Base-by-base conservation (phyloP, 1,139 yeast species). In the Suhomyces bokatorum region DNA sequence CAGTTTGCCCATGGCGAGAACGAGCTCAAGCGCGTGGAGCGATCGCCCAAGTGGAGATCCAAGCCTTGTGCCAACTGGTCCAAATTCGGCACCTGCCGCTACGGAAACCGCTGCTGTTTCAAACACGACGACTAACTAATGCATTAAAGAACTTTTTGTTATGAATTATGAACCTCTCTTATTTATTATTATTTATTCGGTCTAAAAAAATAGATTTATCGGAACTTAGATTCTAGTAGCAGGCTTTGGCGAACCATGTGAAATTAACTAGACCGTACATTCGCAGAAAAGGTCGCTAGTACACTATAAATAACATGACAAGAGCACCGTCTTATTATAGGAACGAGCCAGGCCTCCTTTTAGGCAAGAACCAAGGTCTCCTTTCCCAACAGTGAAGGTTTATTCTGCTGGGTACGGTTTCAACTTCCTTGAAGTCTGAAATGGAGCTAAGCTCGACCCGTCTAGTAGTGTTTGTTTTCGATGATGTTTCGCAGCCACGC, bases 61-160 rank as follows among this genome's bases (percentile, higher is more conserved):
- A 90, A 89, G 68, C 88, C 95, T 17, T 90, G 97, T 68, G 85
- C 83, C 52, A 90, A 90, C 65, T 90, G 97, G 96, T 62, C 82
- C 33, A 85, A 85, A 61, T 78, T 76, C 45, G 97, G 97, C 17
- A 72, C 80, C 43, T 90, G 97, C 63, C 81, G 95, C 42, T 90
- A 90, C 65, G 96, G 96, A 29, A 87, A 81, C 63, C 79, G 97
- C 61, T 90, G 97, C 65, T 88, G 96, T 60, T 90, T 90, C 71
- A 87, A 86, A 61, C 97, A 90, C 66, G 87, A 42, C 31, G 35
- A 34, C 30, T 35, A 32, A 34, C 30, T 35, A 32, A 39, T 31
- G 42, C 40, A 39, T 32, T 35, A 39, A n/a, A 29, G 29, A 26
- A 26, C 32, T 30, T 35, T 43, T 28, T 26, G 24, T 39, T 37